Conservation (phyloP, 1,284 basidiomycete species). For the Melampsora abietis-canadensis region DNA sequence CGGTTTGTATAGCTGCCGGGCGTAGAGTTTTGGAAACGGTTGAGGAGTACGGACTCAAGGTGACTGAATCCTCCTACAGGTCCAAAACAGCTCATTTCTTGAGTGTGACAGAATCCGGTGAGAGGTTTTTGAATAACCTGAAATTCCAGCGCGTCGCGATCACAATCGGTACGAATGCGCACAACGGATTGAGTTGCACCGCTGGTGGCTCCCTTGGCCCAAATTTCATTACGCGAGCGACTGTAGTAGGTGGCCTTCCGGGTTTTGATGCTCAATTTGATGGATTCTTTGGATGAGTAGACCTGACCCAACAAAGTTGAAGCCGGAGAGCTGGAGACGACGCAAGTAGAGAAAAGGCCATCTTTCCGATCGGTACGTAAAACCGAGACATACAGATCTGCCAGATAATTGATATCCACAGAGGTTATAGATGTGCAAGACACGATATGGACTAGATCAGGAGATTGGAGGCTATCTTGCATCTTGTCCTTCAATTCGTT, state of each 20-base stretch:
- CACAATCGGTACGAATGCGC: constrained; percentile 82
- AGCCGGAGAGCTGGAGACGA: constrained; percentile 67
- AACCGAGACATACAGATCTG: constrained; percentile 67
- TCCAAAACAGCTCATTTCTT: constrained; percentile 83
- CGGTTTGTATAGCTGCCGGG: constrained; percentile 91
- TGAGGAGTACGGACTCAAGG: constrained; percentile 74
- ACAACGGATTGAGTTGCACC: constrained; percentile 88
- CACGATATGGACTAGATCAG: constrained; percentile 9
- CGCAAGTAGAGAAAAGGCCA: constrained; percentile 86
- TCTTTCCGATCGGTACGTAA: constrained; percentile 83
- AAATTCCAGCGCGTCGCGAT: constrained; percentile 87
- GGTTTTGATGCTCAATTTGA: constrained; percentile 79
- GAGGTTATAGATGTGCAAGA: constrained; percentile 1
- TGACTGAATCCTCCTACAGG: constrained; percentile 69
- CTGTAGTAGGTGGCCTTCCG: constrained; percentile 95
- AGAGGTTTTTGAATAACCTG: constrained; percentile 80
- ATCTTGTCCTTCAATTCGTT: not conserved
- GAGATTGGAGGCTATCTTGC: not conserved
- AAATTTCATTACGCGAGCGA: constrained; percentile 82
- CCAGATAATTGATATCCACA: not conserved
- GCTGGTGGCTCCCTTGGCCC: constrained; percentile 95
- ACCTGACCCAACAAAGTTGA: constrained; percentile 75
- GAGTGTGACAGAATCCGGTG: constrained; percentile 80
- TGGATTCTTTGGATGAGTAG: constrained; percentile 87
- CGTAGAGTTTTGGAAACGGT: constrained; percentile 65